These are phyloP conservation scores for Kokia cookei DNA, from an alignment of 441 rosid species.

Conservation along the genomic window DNA sequence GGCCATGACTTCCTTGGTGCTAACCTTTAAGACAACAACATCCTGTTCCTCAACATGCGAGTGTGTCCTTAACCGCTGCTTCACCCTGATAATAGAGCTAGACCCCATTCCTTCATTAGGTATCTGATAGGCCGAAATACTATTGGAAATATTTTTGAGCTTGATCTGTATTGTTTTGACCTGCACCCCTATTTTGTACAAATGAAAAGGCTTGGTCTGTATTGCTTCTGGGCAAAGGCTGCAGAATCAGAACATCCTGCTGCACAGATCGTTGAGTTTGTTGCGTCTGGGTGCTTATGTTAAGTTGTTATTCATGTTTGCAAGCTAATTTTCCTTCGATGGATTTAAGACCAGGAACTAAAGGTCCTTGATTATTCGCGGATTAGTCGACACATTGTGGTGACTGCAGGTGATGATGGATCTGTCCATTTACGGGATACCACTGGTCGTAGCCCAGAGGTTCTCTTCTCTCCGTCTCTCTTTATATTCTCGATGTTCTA, in stretches of 20 bases:
- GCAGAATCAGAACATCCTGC: conserved; percentile 90
- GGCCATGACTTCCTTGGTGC: background rate
- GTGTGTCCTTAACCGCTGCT: background rate
- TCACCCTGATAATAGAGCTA: background rate
- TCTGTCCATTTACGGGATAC: conserved; percentile 93
- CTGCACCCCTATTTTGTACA: background rate
- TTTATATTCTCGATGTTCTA: background rate
- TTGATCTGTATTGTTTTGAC: background rate
- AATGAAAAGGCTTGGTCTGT: background rate
- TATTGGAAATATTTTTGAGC: background rate
- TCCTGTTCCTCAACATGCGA: background rate
- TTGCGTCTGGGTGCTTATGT: conserved; percentile 12
- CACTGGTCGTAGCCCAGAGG: conserved; percentile 91
- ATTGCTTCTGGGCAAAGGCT: conserved; percentile 82
- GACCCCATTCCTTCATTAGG: background rate
- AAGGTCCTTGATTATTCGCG: conserved; percentile 95
- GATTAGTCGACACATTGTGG: conserved; percentile 81
- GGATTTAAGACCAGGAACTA: conserved; percentile 82
- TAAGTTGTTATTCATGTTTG: conserved; percentile 12
- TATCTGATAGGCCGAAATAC: background rate
- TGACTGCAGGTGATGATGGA: conserved; percentile 98
- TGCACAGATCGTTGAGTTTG: conserved; percentile 70
- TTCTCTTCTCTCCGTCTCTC: conserved; percentile 11
- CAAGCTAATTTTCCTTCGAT: conserved; percentile 33
- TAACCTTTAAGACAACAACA: background rate